A percentile compares a stretch with the other conserved stretches of the same genome.
Evolutionary conservation across 1,139 yeast species (phyloP).

Genomic region (Taphrina pruni): DNA sequence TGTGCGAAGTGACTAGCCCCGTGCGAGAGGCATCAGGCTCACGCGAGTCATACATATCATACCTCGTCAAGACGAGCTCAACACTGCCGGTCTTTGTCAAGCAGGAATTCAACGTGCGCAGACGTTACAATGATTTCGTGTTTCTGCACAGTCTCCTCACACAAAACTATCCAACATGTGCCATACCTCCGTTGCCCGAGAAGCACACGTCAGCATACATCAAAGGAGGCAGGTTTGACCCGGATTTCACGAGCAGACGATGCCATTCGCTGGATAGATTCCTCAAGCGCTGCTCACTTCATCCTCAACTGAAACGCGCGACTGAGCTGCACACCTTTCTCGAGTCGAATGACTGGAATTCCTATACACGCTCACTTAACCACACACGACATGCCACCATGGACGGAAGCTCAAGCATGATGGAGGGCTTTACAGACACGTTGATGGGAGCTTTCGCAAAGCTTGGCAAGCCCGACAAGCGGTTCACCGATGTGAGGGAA

Average conservation of each 20-base stretch:
- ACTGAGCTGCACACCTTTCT: conserved; percentile 76
- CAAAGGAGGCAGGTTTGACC: conserved; percentile 89
- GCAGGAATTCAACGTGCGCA: conserved; percentile 63
- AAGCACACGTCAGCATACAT: conserved; percentile 78
- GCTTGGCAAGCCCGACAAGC: conserved; percentile 74
- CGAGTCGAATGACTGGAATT: conserved; percentile 82
- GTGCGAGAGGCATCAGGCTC: conserved; percentile 71
- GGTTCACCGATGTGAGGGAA: conserved; percentile 81
- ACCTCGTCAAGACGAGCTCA: conserved; percentile 69
- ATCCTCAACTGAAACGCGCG: conserved; percentile 73
- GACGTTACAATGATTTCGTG: conserved; percentile 83
- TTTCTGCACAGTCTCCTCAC: conserved; percentile 73
- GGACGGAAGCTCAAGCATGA: conserved; percentile 50
- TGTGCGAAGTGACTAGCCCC: conserved; percentile 66
- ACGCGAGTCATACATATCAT: conserved; percentile 77
- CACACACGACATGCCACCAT: conserved; percentile 49
- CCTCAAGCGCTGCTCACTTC: conserved; percentile 71
- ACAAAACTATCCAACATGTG: conserved; percentile 80
- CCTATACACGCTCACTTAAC: conserved; percentile 64
- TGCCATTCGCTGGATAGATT: conserved; percentile 84
- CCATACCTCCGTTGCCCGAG: conserved; percentile 93
- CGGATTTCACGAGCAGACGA: conserved; percentile 80
- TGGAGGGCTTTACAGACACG: conserved; percentile 78
- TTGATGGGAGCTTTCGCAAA: conserved; percentile 90
- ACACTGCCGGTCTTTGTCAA: conserved; percentile 57